Evolutionary conservation across 176 grass and related monocot genomes (phyloP), one percentile per base, ranked within the genome.

Genomic region (Poa pratensis): DNA sequence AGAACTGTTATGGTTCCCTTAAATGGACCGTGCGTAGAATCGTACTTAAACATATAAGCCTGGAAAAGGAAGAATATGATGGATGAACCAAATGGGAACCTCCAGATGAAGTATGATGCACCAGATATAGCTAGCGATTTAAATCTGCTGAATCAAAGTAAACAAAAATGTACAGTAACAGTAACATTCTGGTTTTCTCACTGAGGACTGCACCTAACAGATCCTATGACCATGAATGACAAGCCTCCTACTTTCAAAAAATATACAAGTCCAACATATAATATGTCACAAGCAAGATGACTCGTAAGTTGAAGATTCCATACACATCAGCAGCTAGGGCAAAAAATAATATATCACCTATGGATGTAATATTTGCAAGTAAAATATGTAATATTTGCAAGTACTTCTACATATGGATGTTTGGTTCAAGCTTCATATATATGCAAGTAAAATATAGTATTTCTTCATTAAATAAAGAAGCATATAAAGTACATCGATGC

Each of bases 41-140:
- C 94, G 49, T 97, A 94, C 79, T 97, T 97, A 48, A 97, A 91
- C 90, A 97, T 92, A 85, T 92, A 97, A 51, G 90, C 94, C 94
- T 97, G 69, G 43, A 62, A 82, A 84, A 87, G 60, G 34, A 87
- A 18, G 18, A 84, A 80, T 66, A 64, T 17, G 39, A 57, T 27
- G 54, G 53, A 13, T 34, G 16, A 63, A 73, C 6, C 35, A 86
- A 80, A 37, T 58, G 18, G 35, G 24, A 55, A 40, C 45, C 2
- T 67, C 12, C 30, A 68, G 17, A 70, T 50, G 48, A 83, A 84
- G 49, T 32, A 69, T 30, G 63, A 39, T 27, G 20, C 15, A 51
- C 43, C 27, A 14, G 53, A n/a, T 40, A 69, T 60, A 76, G 48
- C 39, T 80, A 46, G 8, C 49, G 65, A 22, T 30, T 59, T 60